A percentile compares a stretch with the other conserved stretches of the same genome.
Evolutionary conservation across 768 basidiomycete species (phyloP).

Genomic region (Botryobasidium botryosum): DNA sequence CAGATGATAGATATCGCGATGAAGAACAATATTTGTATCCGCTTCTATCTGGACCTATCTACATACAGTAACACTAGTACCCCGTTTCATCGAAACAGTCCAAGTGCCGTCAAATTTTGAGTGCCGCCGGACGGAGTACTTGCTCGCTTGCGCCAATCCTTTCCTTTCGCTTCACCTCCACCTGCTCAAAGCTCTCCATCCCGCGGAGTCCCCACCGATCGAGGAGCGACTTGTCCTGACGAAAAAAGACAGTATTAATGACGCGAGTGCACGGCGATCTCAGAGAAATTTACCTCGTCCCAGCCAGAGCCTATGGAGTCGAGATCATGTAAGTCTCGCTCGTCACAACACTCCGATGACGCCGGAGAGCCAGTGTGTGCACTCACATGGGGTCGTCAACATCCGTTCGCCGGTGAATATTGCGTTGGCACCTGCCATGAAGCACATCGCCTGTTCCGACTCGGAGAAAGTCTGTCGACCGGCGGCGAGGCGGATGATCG

Average conservation of each 20-base stretch:
- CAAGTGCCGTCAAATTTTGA: no score
- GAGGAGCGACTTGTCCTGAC: constrained; percentile 93
- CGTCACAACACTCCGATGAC: background rate
- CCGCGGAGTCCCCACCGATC: constrained; percentile 80
- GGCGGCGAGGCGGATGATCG: constrained; percentile 90
- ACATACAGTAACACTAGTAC: no score
- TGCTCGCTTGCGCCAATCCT: no score
- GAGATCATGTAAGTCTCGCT: constrained; percentile 9
- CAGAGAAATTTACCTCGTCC: constrained; percentile 55
- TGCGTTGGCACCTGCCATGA: constrained; percentile 97
- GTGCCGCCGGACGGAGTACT: no score
- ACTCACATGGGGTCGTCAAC: constrained; percentile 90
- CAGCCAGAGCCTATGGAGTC: constrained; percentile 60
- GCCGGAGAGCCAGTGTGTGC: constrained; percentile 3
- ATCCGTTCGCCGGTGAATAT: constrained; percentile 98
- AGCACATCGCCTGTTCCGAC: constrained; percentile 92
- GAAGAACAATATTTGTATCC: no score
- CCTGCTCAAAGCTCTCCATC: constrained; percentile 77
- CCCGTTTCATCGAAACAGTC: no score
- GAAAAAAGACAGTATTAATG: background rate
- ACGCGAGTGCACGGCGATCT: background rate
- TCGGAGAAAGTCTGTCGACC: constrained; percentile 80
- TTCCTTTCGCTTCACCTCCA: constrained; percentile 15
- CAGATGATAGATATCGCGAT: no score
- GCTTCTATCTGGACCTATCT: no score